These are phyloP conservation scores for Apiospora sp. DNA, from an alignment of 2,329 filamentous ascomycete species.

Conservation along the genomic window DNA sequence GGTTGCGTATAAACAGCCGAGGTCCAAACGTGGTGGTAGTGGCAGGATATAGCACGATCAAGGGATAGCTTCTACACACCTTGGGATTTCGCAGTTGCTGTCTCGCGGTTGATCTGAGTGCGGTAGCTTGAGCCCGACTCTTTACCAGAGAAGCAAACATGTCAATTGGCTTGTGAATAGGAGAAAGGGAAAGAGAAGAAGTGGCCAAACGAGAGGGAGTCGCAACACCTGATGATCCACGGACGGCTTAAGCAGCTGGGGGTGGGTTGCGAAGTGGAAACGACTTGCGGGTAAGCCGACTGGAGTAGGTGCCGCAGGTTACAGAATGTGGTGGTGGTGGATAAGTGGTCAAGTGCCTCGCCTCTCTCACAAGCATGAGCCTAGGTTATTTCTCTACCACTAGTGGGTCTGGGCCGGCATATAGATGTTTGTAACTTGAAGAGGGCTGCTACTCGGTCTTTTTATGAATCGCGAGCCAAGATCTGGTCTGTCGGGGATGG, in stretches of 20 bases:
- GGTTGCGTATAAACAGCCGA: not conserved
- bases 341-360: conserved; percentile 11
- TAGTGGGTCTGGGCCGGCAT: conserved; percentile 6
- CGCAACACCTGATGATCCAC: conserved; percentile 28
- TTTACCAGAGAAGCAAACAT: conserved; percentile 45
- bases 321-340: conserved; percentile 15
- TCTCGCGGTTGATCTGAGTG: conserved; percentile 40
- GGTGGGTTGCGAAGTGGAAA: conserved; percentile 21
- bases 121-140: conserved; percentile 44
- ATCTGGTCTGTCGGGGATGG: not conserved
- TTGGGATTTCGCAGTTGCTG: conserved; percentile 33
- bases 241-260: conserved; percentile 27
- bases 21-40: not conserved
- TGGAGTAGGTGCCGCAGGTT: conserved; percentile 8
- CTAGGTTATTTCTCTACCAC: conserved; percentile 4
- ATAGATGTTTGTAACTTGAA: not conserved
- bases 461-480: conserved; percentile 19
- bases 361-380: conserved; percentile 9
- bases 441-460: not conserved
- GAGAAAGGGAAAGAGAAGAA: conserved; percentile 28
- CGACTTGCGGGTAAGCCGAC: conserved; percentile 22
- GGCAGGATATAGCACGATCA: conserved; percentile 4
- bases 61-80: conserved; percentile 32
- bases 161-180: conserved; percentile 33
- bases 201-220: conserved; percentile 26